phyloP scores from a whole-genome alignment of 2,329 filamentous ascomycete species.

The Talaromyces sp. region DNA sequence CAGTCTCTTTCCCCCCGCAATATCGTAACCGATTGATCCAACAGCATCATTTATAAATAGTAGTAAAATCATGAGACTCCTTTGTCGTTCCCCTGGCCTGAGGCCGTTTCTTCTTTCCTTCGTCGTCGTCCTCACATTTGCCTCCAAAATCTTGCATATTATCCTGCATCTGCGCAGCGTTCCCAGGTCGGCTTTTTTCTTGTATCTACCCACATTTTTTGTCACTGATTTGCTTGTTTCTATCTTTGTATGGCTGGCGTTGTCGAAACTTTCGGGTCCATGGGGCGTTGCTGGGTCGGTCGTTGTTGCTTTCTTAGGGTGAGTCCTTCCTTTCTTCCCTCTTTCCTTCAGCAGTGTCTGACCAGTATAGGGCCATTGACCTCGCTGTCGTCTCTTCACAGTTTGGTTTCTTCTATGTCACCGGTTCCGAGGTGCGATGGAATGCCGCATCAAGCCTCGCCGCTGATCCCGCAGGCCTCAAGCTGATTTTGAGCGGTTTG shows the following conservation, averaged over 20 bases:
- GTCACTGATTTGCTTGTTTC: conserved; percentile 26
- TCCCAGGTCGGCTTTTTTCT: conserved; percentile 20
- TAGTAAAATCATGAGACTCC: conserved; percentile 8
- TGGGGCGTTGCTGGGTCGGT: conserved; percentile 20
- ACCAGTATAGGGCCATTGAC: conserved; percentile 21
- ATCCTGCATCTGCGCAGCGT: conserved; percentile 27
- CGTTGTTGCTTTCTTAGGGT: conserved; percentile 24
- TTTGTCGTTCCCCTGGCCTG: conserved; percentile 18
- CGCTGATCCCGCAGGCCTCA: conserved; percentile 28
- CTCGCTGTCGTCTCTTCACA: conserved; percentile 27
- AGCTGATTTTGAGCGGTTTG: conserved; percentile 31
- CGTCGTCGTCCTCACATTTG: conserved; percentile 24
- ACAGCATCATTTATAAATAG: no score
- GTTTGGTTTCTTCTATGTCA: conserved; percentile 32
- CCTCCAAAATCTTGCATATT: conserved; percentile 29
- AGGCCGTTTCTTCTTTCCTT: conserved; percentile 28
- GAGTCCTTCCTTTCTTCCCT: conserved; percentile 13
- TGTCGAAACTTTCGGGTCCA: conserved; percentile 23
- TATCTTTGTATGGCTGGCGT: conserved; percentile 22
- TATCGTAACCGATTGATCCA: neutral
- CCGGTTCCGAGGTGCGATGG: conserved; percentile 32
- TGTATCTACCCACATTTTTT: conserved; percentile 33
- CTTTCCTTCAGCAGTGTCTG: neutral
- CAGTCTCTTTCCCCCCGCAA: neutral
- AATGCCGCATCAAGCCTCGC: conserved; percentile 29